Base-by-base conservation (phyloP, 2,329 filamentous ascomycete genomes). In the Paraphaeosphaeria minitans region DNA sequence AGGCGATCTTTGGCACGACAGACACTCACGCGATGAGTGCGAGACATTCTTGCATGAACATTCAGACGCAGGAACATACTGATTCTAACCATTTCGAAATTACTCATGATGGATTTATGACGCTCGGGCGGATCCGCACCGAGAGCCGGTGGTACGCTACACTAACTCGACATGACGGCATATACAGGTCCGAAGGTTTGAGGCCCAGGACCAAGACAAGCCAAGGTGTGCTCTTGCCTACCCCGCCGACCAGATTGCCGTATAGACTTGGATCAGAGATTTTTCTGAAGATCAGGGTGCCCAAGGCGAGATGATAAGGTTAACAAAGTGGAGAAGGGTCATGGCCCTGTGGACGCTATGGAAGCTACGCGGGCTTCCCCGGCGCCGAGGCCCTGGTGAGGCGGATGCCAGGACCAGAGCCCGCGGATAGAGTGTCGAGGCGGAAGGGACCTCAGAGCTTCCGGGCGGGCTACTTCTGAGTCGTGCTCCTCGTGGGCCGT, bases 321-420 rank as follows among this genome's bases (percentile, higher is more conserved):
- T 68, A 73, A 73, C 66, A 59, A 59, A 61, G 69, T 69, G 74
- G 68, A 69, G 69, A 60, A 29, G 56, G 49, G 47, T 53, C 58
- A 47, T 60, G 62, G 66, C 58, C 60, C 59, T 43, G 60, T 63
- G 60, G 64, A 65, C 63, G 68, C 73, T 70, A 72, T 71, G 74
- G 75, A 74, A 76, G 74, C 75, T 68, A 75, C 62, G 53, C 58
- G 51, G 53, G 58, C 63, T 77, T 77, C 75, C 75, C 75, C 75
- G 39, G 75, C 68, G 66, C 72, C 70, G 68, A 63, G 65, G 59
- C 63, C 59, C 58, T 72, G 71, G 70, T 69, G 69, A 61, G 61
- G 62, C 61, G 41, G 41, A 37, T 46, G 29, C 39, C 29, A 53
- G 37, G 60, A 68, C 61, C 62, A 65, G 63, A 55, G 24, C 45